Base-by-base conservation (phyloP, 768 basidiomycete genomes). In the Lactarius evosmus region DNA sequence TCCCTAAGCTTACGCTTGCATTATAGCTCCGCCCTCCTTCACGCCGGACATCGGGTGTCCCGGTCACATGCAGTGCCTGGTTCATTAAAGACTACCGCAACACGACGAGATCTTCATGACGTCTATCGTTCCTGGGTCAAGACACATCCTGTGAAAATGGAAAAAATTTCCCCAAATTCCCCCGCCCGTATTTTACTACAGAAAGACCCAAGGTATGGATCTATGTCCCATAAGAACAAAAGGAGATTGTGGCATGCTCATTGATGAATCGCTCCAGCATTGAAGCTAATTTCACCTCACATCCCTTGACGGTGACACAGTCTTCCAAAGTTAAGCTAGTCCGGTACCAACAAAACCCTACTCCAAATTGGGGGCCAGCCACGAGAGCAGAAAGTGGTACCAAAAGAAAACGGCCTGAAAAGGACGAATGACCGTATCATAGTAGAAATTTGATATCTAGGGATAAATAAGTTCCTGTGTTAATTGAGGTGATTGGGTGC, bases 281-380 rank as follows among this genome's bases (percentile, higher is more conserved):
- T 46, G 75, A 80, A 52, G 86, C 92, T n/a, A 83, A 91, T 71
- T 96, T 98, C 72, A 82, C 79, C 17, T 82, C 76, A 41, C 92
- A 98, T 72, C 86, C 89, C 0, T 78, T 83, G 4, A 82, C 86
- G 1, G 79, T 83, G 2, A 83, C 83, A 8, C 74, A 81, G 16
- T 82, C 85, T 7, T 82, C 83, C 22, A 84, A 85, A 61, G 78
- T 91, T 62, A 93, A 91, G 67, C 77, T 96, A 7, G 90, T 95
- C 1, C 81, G 93, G 41, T 97, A 95, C 75, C 94, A 96, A 74
- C 83, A 85, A 66, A 98, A 97, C 71, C 97, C 96, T 5, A 81
- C 85, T n/a, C 81, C 85, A 2, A 82, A 97, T 73, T 99, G 97
- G 97, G 96, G 96, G 0, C 97, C 96, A 0, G 90, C 84, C 17